Base-by-base conservation (phyloP, 139 green algal genomes). In the Micractinium sp. region DNA sequence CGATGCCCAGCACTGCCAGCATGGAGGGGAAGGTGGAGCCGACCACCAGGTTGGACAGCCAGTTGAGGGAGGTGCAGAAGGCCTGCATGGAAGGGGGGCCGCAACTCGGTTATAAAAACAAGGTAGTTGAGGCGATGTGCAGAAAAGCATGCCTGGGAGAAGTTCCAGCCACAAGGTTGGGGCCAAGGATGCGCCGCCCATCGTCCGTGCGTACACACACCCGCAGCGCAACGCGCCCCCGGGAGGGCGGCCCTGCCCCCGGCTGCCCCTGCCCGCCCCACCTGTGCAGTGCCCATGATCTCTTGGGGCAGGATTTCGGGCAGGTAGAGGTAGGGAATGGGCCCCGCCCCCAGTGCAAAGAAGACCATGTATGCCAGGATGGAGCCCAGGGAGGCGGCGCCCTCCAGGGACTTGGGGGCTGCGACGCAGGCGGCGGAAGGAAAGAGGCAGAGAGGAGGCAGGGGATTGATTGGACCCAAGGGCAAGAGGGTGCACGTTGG, bases 291-390 rank as follows among this genome's bases (percentile, higher is more conserved):
- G n/a, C 91, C 95, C 86, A 97, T 97, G 87, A 98, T 96, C 29
- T 78, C 63, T 1, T 86, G 82, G 15, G 94, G 90, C 80, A 98
- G 92, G 0, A 98, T 94, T 89, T 98, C 96, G 1, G 89, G 84
- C 36, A 98, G 75, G 69, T 97, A 94, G 12, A 99, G 78, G 81
- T 92, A 97, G 16, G 96, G 94, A 25, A 98, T 90, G 9, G 96
- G 95, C 2, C 96, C 96, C 0, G 87, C 91, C 27, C 96, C 96
- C 67, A 97, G 63, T 0, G 93, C 92, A 82, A 98, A 98, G 39
- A 91, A 90, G 18, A 95, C 27, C 4, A 95, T 91, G 91, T 95
- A 98, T 1, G 35, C 83, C 23, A 97, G 39, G 29, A 95, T 90
- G 12, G 81, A 86, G 33, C 81, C 80, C 23, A 97, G n/a, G 1